Evolutionary conservation across 2,329 filamentous ascomycete genomes (phyloP).

Genomic region (Phymatotrichopsis omnivora): DNA sequence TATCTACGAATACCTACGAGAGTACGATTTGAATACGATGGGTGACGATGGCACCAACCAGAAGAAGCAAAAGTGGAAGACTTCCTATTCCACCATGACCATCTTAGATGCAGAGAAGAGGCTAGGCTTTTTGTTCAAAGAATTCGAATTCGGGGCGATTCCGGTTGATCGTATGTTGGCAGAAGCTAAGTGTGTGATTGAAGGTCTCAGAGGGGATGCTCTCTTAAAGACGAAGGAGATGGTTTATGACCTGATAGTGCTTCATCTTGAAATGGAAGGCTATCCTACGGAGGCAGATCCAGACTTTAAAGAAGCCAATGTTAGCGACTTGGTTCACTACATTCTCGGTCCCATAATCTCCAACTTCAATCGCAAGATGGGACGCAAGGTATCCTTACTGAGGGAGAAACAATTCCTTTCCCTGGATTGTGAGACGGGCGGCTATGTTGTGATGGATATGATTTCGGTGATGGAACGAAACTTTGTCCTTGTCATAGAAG

Average conservation of each 20-base stretch:
- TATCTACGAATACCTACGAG: conserved; percentile 5
- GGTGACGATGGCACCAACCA: too few relatives aligned
- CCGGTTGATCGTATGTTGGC: background rate
- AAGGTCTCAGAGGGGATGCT: too few relatives aligned
- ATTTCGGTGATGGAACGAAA: too few relatives aligned
- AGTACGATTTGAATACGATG: too few relatives aligned
- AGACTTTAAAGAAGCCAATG: too few relatives aligned
- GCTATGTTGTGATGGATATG: background rate
- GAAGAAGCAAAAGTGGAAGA: conserved; percentile 10
- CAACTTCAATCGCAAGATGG: conserved; percentile 4
- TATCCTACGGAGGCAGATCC: too few relatives aligned
- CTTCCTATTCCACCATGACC: conserved; percentile 11
- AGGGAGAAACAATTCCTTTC: conserved; percentile 3
- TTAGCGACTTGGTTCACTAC: conserved; percentile 3
- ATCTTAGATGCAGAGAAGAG: too few relatives aligned
- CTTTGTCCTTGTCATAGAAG: too few relatives aligned
- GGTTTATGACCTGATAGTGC: conserved; percentile 1
- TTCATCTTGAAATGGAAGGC: background rate
- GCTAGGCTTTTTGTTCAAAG: too few relatives aligned
- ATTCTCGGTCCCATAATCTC: too few relatives aligned
- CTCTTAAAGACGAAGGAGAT: background rate
- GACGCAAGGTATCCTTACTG: conserved; percentile 2
- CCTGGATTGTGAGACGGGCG: conserved; percentile 2
- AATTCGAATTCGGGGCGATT: too few relatives aligned
- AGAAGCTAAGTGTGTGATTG: conserved; percentile 5